These are phyloP conservation scores for Dendrobium officinale DNA, from an alignment of 106 monocot species.

Conservation along the genomic window DNA sequence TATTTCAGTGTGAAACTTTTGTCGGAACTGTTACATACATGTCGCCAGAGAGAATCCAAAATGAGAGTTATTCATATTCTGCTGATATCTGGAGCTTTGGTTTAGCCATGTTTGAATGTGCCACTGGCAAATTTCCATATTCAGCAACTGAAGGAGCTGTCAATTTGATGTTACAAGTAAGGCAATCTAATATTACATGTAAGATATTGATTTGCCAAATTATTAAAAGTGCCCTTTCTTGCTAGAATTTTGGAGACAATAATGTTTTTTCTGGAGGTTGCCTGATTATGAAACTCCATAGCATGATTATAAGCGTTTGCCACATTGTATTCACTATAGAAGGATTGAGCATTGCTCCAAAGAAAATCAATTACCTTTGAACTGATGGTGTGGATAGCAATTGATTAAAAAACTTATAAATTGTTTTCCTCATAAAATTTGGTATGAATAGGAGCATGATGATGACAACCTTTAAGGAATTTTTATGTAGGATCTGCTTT, in stretches of 20 bases:
- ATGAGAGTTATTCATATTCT: constrained; percentile 82
- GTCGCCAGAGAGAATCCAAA: constrained; percentile 98
- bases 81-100: constrained; percentile 99
- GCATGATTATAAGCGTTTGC: background rate
- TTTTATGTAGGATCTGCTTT: too few relatives aligned
- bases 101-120: constrained; percentile 84
- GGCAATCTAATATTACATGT: constrained; percentile 3
- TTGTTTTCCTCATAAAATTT: background rate
- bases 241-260: background rate
- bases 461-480: background rate
- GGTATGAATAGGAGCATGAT: background rate
- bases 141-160: constrained; percentile 85
- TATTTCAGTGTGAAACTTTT: constrained; percentile 93
- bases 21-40: constrained; percentile 98
- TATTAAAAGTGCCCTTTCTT: background rate
- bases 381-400: background rate
- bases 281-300: background rate
- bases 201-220: background rate
- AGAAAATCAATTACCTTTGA: background rate
- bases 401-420: background rate
- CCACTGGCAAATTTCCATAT: constrained; percentile 91
- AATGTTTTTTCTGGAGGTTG: background rate
- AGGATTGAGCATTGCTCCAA: background rate
- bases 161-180: constrained; percentile 97
- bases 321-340: background rate